Percentiles rank a stretch among this genome's conserved stretches.
These are phyloP conservation scores for Aspergillus sp. DNA, from an alignment of 2,329 filamentous ascomycete genomes.

Conservation along the genomic window DNA sequence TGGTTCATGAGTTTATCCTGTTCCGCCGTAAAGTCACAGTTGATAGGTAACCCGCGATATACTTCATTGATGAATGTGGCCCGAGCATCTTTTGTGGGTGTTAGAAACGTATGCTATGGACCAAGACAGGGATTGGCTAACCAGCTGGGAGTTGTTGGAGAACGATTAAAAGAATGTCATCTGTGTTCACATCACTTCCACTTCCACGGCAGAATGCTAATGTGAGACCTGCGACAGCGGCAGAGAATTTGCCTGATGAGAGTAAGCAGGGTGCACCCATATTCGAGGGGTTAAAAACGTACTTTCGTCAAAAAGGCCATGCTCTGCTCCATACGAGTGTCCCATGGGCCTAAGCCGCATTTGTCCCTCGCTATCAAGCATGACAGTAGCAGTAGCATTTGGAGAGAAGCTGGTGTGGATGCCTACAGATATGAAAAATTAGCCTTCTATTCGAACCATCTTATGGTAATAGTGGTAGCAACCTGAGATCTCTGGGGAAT, in stretches of 20 bases:
- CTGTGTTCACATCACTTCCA: conserved; percentile 50
- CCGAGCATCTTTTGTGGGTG: conserved; percentile 48
- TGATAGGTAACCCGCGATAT: conserved; percentile 64
- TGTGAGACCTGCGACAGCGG: conserved; percentile 59
- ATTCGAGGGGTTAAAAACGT: conserved; percentile 7
- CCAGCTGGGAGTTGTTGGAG: conserved; percentile 47
- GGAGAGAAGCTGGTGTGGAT: conserved; percentile 40
- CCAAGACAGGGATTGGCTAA: conserved; percentile 33
- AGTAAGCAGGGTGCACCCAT: background rate
- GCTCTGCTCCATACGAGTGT: conserved; percentile 34
- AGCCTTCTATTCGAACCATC: conserved; percentile 2
- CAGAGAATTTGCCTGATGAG: conserved; percentile 35
- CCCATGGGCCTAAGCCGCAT: conserved; percentile 35
- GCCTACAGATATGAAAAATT: conserved; percentile 18
- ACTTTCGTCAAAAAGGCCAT: conserved; percentile 34
- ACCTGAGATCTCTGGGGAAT: conserved; percentile 62
- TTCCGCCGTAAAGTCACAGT: conserved; percentile 79
- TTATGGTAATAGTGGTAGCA: background rate
- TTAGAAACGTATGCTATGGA: conserved; percentile 20
- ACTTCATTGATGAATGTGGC: conserved; percentile 62
- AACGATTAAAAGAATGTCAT: conserved; percentile 66
- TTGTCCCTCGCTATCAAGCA: conserved; percentile 34
- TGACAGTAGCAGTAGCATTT: conserved; percentile 36
- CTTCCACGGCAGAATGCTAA: conserved; percentile 47
- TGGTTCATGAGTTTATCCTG: conserved; percentile 72